Percentiles rank a stretch among this genome's conserved stretches.
phyloP scores from a whole-genome alignment of 2,329 filamentous ascomycete species.

The Ascochyta rabiei region DNA sequence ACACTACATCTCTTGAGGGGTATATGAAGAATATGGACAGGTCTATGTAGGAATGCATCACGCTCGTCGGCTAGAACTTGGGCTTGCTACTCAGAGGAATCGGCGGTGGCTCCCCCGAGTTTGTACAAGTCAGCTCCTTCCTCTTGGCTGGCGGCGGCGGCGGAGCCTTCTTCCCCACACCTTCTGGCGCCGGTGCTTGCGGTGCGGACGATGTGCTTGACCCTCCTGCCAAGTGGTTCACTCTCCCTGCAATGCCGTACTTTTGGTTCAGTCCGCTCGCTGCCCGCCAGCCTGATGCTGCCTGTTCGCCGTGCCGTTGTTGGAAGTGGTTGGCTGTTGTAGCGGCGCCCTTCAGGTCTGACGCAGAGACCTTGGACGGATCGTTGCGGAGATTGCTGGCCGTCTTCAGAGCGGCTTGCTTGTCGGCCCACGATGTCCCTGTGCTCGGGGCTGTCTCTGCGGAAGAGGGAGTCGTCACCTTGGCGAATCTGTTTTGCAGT shows the following conservation, averaged over 20 bases:
- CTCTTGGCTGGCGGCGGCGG: slow-evolving; percentile 63
- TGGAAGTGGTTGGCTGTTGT: slow-evolving; percentile 71
- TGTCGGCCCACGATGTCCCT: slow-evolving; percentile 68
- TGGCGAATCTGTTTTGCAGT: slow-evolving; percentile 69
- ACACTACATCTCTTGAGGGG: neutral
- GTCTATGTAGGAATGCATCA: neutral
- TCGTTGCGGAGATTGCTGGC: slow-evolving; percentile 65
- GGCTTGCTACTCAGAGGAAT: slow-evolving; percentile 65
- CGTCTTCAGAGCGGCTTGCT: slow-evolving; percentile 66
- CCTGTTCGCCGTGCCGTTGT: slow-evolving; percentile 71
- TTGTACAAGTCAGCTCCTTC: slow-evolving; percentile 51
- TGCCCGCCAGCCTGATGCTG: slow-evolving; percentile 63
- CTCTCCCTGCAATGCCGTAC: slow-evolving; percentile 61
- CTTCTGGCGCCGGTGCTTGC: slow-evolving; percentile 36
- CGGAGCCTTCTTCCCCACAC: slow-evolving; percentile 60
- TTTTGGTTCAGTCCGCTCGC: slow-evolving; percentile 66
- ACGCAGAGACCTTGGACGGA: slow-evolving; percentile 65
- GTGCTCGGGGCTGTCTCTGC: slow-evolving; percentile 44
- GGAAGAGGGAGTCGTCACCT: slow-evolving; percentile 44
- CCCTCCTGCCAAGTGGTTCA: slow-evolving; percentile 51
- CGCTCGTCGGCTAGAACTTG: slow-evolving; percentile 31
- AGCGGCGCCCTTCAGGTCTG: slow-evolving; percentile 64
- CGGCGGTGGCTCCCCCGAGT: slow-evolving; percentile 56
- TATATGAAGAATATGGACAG: neutral
- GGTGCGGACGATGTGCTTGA: slow-evolving; percentile 30